Conservation (phyloP, 495 filamentous ascomycete species). For the Cercophora sp. region DNA sequence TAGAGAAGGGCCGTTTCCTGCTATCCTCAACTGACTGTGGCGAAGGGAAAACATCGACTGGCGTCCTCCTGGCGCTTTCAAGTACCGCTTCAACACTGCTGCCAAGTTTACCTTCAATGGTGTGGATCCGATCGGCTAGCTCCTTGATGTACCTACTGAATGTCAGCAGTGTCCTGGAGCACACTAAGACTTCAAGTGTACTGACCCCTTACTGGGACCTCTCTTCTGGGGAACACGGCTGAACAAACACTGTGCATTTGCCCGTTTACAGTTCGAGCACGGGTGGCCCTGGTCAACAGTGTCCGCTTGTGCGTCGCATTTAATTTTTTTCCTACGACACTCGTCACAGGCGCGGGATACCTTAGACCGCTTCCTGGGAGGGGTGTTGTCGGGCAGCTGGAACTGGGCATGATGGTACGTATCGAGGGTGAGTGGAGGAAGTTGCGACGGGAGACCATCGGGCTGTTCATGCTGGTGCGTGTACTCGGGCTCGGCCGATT, state of each 20-base stretch:
- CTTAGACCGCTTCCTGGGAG: constrained; percentile 80
- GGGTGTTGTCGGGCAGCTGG: constrained; percentile 50
- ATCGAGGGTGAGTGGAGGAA: constrained; percentile 33
- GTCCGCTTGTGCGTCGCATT: constrained; percentile 85
- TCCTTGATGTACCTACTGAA: constrained; percentile 86
- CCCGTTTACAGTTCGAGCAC: constrained; percentile 82
- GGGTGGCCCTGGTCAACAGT: constrained; percentile 69
- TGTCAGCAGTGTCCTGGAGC: no score
- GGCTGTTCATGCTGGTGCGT: no score
- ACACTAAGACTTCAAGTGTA: no score
- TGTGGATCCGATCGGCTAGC: constrained; percentile 80
- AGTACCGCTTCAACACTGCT: constrained; percentile 20
- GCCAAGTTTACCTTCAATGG: constrained; percentile 64
- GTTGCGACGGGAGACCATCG: no score
- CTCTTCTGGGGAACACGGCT: constrained; percentile 92
- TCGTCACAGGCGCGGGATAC: constrained; percentile 94
- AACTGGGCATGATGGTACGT: constrained; percentile 18
- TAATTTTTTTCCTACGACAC: constrained; percentile 93
- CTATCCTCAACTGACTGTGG: constrained; percentile 33
- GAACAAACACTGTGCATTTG: constrained; percentile 75
- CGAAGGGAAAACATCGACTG: constrained; percentile 34
- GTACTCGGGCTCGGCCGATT: no score
- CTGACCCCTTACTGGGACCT: constrained; percentile 90
- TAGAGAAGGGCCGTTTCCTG: constrained; percentile 44
- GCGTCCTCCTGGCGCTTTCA: constrained; percentile 28